Conservation (phyloP, 75 land plant species). For the Selaginella moellendorffii region DNA sequence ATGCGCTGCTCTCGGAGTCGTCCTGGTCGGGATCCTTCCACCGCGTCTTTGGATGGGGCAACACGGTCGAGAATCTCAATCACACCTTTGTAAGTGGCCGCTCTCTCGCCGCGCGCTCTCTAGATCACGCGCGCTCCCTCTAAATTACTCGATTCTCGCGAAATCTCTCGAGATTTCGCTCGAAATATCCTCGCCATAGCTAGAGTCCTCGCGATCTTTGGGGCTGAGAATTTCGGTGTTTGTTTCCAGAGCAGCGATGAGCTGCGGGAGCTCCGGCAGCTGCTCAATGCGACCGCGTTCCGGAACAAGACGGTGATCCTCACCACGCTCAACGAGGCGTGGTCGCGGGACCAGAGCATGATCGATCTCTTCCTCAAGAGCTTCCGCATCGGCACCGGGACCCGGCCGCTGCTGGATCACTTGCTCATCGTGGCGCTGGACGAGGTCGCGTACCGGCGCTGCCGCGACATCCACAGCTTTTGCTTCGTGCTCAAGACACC, state of each 20-base stretch:
- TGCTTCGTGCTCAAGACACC: background rate
- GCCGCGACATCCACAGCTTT: background rate
- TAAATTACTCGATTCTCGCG: too few relatives aligned
- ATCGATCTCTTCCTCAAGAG: slow-evolving; percentile 3
- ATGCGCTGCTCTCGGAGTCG: too few relatives aligned
- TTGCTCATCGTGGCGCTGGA: background rate
- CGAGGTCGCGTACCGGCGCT: background rate
- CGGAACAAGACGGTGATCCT: slow-evolving; percentile 7
- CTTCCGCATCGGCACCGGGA: background rate
- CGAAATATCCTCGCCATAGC: too few relatives aligned
- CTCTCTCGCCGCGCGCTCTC: too few relatives aligned
- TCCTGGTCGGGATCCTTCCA: too few relatives aligned
- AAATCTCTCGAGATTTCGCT: too few relatives aligned
- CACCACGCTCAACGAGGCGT: background rate
- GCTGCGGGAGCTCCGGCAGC: background rate
- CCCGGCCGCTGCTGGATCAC: background rate
- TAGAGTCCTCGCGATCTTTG: too few relatives aligned
- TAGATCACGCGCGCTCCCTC: too few relatives aligned
- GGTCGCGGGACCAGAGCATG: background rate
- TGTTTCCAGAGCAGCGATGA: background rate
- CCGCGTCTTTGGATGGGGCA: too few relatives aligned
- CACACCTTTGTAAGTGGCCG: too few relatives aligned
- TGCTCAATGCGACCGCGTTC: background rate
- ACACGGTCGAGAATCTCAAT: too few relatives aligned
- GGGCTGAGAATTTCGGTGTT: too few relatives aligned